Conservation (phyloP, 2,329 filamentous ascomycete genomes). For the Curvularia eragrostidis region DNA sequence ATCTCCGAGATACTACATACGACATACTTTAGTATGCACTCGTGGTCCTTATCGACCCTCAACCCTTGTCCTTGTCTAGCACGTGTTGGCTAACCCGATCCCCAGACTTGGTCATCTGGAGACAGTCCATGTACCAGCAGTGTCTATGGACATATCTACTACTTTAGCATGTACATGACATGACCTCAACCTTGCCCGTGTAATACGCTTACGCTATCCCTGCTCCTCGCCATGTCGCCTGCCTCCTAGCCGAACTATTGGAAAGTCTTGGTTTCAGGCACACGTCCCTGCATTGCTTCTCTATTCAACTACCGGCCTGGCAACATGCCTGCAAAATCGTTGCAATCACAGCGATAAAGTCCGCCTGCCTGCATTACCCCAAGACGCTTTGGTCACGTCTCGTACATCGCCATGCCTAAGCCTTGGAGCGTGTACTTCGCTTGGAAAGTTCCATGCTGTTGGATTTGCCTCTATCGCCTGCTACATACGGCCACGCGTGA, state of each 20-base stretch:
- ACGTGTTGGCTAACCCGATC: not conserved
- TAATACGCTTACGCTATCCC: constrained; percentile 1
- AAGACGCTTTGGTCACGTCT: not conserved
- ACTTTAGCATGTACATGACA: not conserved
- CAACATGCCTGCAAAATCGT: not conserved
- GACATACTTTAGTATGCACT: no score
- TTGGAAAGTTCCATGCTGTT: constrained; percentile 1
- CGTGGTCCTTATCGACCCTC: not conserved
- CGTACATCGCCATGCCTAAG: not conserved
- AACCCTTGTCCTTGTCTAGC: not conserved
- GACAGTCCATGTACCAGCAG: not conserved
- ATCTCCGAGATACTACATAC: not conserved
- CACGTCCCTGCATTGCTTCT: not conserved
- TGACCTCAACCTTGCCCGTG: not conserved
- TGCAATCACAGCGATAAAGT: not conserved
- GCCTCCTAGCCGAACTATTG: not conserved
- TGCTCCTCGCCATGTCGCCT: not conserved
- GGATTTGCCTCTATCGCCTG: no score
- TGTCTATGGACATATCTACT: no score
- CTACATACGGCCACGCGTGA: no score
- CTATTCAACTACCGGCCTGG: not conserved
- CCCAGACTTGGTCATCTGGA: not conserved
- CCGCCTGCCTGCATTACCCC: not conserved
- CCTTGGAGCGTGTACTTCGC: constrained; percentile 5
- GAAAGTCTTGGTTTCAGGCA: constrained; percentile 1